A percentile compares a stretch with the other conserved stretches of the same genome.
Conservation (phyloP, 73 alveolate species). For the Tetrahymena elliotti region DNA sequence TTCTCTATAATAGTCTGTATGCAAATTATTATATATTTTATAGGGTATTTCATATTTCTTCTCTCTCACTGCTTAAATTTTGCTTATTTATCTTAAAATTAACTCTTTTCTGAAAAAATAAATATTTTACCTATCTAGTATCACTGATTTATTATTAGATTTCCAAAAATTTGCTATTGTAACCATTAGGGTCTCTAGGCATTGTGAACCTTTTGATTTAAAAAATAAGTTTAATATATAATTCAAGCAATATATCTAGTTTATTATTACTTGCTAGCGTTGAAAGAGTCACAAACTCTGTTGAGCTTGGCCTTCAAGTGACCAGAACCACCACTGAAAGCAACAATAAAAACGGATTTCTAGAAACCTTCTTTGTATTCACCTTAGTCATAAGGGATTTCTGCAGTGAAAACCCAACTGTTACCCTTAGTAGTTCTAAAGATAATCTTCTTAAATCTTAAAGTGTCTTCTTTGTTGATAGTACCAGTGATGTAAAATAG, state of each 20-base stretch:
- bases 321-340: slow-evolving; percentile 74
- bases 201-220: slow-evolving; percentile 38
- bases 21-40: too few species aligned
- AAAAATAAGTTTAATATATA: too few species aligned
- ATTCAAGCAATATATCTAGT: not conserved
- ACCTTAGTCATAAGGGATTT: not conserved
- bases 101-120: not conserved
- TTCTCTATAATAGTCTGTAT: too few species aligned
- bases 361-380: not conserved
- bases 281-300: slow-evolving; percentile 79
- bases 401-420: slow-evolving; percentile 49
- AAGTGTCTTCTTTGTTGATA: slow-evolving; percentile 69
- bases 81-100: slow-evolving; percentile 13
- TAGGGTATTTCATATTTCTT: too few species aligned
- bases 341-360: slow-evolving; percentile 59
- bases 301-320: slow-evolving; percentile 57
- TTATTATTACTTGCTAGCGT: slow-evolving; percentile 52
- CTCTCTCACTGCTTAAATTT: slow-evolving; percentile 22
- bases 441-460: slow-evolving; percentile 74
- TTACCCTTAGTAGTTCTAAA: slow-evolving; percentile 92
- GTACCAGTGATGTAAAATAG: slow-evolving; percentile 65
- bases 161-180: not conserved
- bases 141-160: not conserved
- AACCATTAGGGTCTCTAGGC: slow-evolving; percentile 46
- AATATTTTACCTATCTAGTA: not conserved